These are phyloP conservation scores for Lasiodiplodia citricola DNA, from an alignment of 2,329 filamentous ascomycete species.

Conservation along the genomic window DNA sequence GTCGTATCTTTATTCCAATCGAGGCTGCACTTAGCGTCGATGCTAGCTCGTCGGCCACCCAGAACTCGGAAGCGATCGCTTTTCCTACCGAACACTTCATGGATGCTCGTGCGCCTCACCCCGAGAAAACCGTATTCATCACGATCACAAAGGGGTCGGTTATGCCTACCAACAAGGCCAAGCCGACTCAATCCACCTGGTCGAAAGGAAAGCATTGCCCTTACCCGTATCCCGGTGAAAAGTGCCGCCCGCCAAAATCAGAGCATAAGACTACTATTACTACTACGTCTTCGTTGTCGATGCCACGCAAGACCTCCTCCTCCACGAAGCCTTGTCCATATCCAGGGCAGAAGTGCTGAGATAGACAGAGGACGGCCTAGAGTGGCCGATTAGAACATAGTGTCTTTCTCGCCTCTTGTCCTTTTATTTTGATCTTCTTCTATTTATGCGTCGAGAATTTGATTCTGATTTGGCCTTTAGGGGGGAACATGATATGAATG, in stretches of 20 bases:
- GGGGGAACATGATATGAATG: no score
- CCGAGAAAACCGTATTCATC: slow-evolving; percentile 6
- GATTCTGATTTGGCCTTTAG: neutral
- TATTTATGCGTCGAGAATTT: neutral
- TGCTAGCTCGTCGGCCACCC: neutral
- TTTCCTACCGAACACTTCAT: neutral
- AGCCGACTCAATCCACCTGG: neutral
- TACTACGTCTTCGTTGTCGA: neutral
- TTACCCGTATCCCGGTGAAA: slow-evolving; percentile 17
- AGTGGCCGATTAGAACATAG: neutral
- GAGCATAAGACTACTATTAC: neutral
- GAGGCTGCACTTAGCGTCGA: neutral
- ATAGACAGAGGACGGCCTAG: neutral
- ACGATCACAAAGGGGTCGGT: slow-evolving; percentile 4
- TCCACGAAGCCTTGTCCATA: neutral
- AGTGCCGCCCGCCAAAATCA: neutral
- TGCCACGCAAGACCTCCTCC: neutral
- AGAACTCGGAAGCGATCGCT: neutral
- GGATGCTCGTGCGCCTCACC: neutral
- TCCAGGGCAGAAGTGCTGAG: slow-evolving; percentile 3
- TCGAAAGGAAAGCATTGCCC: slow-evolving; percentile 20
- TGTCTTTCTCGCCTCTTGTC: neutral
- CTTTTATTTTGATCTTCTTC: neutral
- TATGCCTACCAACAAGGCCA: neutral
- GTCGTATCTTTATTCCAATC: neutral